A percentile compares a stretch with the other conserved stretches of the same genome.
Conservation (phyloP, 108 stramenopile species). For the Epipyxis sp. region DNA sequence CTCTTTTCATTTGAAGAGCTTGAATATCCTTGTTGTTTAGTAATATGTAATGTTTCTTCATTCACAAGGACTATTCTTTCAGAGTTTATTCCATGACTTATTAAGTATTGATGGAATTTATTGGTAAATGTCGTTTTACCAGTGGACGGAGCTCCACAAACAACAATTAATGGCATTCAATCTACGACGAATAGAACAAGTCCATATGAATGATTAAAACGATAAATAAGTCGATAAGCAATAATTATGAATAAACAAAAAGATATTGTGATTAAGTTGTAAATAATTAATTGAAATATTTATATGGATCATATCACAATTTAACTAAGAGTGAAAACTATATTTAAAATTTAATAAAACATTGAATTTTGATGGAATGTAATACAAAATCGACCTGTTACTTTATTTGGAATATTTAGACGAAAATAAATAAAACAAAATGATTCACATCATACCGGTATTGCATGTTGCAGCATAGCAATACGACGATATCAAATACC, state of each 20-base stretch:
- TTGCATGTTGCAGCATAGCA: too few species aligned
- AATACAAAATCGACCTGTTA: too few species aligned
- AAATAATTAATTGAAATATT: too few species aligned
- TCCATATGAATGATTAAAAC: neutral
- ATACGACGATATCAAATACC: too few species aligned
- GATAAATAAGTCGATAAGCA: neutral
- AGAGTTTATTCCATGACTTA: neutral
- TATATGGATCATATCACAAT: too few species aligned
- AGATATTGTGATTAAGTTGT: too few species aligned
- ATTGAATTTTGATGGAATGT: too few species aligned
- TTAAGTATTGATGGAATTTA: neutral
- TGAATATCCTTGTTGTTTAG: neutral
- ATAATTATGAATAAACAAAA: neutral
- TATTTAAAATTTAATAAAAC: too few species aligned
- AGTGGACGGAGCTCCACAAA: slow-evolving; percentile 8
- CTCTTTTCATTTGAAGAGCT: neutral
- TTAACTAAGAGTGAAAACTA: too few species aligned
- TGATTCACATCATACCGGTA: too few species aligned
- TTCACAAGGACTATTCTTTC: slow-evolving; percentile 16
- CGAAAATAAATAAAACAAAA: too few species aligned
- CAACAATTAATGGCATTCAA: slow-evolving; percentile 23
- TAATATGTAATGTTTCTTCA: slow-evolving; percentile 4
- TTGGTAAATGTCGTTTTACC: slow-evolving; percentile 29
- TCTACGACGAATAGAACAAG: neutral
- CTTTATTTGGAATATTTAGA: too few species aligned